phyloP scores from a whole-genome alignment of 2,329 filamentous ascomycete genomes.

The Penicillium sumatraense region DNA sequence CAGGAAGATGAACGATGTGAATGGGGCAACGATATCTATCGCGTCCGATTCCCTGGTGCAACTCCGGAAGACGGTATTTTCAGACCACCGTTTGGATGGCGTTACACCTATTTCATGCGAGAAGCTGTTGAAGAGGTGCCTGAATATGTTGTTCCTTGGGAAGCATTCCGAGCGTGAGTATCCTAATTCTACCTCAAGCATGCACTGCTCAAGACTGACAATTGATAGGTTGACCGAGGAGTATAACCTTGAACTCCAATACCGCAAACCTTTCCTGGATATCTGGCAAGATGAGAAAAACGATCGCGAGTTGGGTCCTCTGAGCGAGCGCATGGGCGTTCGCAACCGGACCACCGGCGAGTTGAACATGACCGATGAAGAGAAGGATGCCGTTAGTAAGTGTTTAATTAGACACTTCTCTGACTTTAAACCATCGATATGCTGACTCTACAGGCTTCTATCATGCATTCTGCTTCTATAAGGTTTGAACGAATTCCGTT shows the following conservation, averaged over 20 bases:
- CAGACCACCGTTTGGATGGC: slow-evolving; percentile 94
- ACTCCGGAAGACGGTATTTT: slow-evolving; percentile 88
- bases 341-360: slow-evolving; percentile 69
- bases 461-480: slow-evolving; percentile 95
- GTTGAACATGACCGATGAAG: slow-evolving; percentile 77
- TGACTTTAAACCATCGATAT: not conserved
- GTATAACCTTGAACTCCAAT: slow-evolving; percentile 94
- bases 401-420: slow-evolving; percentile 9
- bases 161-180: slow-evolving; percentile 80
- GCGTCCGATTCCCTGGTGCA: slow-evolving; percentile 81
- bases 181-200: not conserved
- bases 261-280: slow-evolving; percentile 86
- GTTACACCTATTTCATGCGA: slow-evolving; percentile 94
- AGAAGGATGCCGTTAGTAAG: slow-evolving; percentile 83
- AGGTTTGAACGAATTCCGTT: slow-evolving; percentile 64
- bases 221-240: slow-evolving; percentile 74
- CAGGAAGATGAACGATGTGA: slow-evolving; percentile 70
- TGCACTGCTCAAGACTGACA: slow-evolving; percentile 10
- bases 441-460: slow-evolving; percentile 66
- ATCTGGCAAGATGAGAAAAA: slow-evolving; percentile 93
- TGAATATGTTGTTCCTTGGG: slow-evolving; percentile 98
- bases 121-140: slow-evolving; percentile 96
- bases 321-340: slow-evolving; percentile 97
- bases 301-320: slow-evolving; percentile 74
- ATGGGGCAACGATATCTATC: slow-evolving; percentile 94